Base-by-base conservation (phyloP, 2,329 filamentous ascomycete species). In the Colletotrichum sp. region DNA sequence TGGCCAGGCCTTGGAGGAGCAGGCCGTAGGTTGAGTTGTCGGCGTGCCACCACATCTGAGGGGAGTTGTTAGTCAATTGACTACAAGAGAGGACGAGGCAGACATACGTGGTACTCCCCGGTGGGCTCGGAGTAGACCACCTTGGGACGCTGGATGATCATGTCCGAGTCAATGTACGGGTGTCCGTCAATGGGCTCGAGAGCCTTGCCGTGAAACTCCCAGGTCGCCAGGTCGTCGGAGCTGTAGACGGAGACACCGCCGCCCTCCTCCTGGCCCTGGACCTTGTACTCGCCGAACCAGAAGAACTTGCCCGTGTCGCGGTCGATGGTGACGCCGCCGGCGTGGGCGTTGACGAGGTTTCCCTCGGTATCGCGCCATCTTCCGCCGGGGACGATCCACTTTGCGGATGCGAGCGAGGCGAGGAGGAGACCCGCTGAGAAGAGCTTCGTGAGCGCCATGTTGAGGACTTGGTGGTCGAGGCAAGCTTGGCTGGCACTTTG, bases 271-370 rank as follows among this genome's bases (percentile, higher is more conserved):
- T 91, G 89, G 0, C 87, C 90, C 78, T 92, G 81, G 13, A 87
- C 83, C 82, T 93, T 93, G 83, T 92, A 90, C 80, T 93, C 91
- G 44, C 91, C 91, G 72, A 92, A 93, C 86, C 88, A 89, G 83
- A 88, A 93, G 80, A 91, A 93, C 75, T 87, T 90, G 18, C 88
- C 88, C 0, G 87, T 87, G 7, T 87, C 86, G 52, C 88, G 82
- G 55, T 92, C 90, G 0, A 89, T 80, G 0, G 87, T 87, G 8
- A 93, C 84, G 15, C 88, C 88, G 2, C 91, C 91, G 2, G 91
- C 92, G 80, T 93, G 91, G 2, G 91, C 91, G 69, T 92, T 93
- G 69, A 93, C 88, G 15, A 92, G 80, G n/a, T 89, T 87, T 1
- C 91, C 91, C 4, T 91, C 87, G 0, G 90, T 93, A 78, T 92